These are phyloP conservation scores for Chalaropsis thielavioides DNA, from an alignment of 2,329 filamentous ascomycete genomes.

Conservation along the genomic window DNA sequence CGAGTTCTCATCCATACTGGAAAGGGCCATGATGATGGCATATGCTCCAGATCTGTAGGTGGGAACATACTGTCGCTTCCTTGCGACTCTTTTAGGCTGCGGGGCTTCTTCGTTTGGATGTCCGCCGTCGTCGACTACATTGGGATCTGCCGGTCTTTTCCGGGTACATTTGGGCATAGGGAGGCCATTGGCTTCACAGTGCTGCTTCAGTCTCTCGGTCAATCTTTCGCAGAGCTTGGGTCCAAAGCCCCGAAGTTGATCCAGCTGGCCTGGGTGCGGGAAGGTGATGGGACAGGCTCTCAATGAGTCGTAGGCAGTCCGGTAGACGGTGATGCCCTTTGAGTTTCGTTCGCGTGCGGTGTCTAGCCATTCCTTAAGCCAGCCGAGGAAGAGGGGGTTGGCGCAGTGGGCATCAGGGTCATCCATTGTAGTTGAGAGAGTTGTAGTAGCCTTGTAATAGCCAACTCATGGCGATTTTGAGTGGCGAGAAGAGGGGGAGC, in stretches of 20 bases:
- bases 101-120: slow-evolving; percentile 23
- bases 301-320: slow-evolving; percentile 61
- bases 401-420: slow-evolving; percentile 30
- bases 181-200: slow-evolving; percentile 53
- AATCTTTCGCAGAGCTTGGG: slow-evolving; percentile 56
- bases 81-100: slow-evolving; percentile 43
- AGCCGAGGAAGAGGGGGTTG: slow-evolving; percentile 57
- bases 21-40: slow-evolving; percentile 53
- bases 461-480: too few species aligned
- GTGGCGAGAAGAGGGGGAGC: too few species aligned
- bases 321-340: slow-evolving; percentile 58
- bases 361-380: slow-evolving; percentile 68
- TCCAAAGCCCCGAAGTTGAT: slow-evolving; percentile 60
- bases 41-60: slow-evolving; percentile 59
- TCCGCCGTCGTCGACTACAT: neutral
- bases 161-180: slow-evolving; percentile 41
- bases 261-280: slow-evolving; percentile 56
- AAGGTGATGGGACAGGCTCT: slow-evolving; percentile 59
- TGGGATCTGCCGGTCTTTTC: slow-evolving; percentile 21
- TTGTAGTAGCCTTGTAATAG: too few species aligned
- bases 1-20: slow-evolving; percentile 41
- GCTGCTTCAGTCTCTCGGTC: slow-evolving; percentile 42
- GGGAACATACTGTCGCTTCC: slow-evolving; percentile 56
- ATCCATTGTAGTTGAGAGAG: slow-evolving; percentile 9
- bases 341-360: slow-evolving; percentile 52